phyloP scores from a whole-genome alignment of 352 stramenopile genomes.

The Phytophthora fragariae region DNA sequence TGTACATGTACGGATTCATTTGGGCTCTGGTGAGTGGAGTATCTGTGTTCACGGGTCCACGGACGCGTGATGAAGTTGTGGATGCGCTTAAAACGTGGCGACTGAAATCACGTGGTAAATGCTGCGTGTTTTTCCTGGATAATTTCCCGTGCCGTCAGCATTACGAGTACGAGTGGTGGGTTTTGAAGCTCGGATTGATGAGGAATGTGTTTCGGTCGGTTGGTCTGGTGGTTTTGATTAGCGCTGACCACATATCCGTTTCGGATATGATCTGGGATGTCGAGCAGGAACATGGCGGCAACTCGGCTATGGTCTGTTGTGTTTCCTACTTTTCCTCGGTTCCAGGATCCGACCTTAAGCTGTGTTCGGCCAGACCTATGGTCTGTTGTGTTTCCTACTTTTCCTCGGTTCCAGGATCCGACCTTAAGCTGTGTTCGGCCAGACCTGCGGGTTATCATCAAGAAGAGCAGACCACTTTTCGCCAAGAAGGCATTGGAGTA shows the following conservation, averaged over 20 bases:
- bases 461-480: constrained; percentile 1
- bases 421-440: neutral
- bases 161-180: no score
- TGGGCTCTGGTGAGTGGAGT: neutral
- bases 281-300: neutral
- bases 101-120: neutral
- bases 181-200: no score
- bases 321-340: neutral
- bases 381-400: neutral
- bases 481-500: neutral
- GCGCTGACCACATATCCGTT: neutral
- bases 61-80: neutral
- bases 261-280: neutral
- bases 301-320: neutral
- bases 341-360: neutral
- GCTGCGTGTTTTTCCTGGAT: constrained; percentile 4
- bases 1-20: constrained; percentile 2
- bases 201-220: constrained; percentile 9
- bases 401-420: neutral
- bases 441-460: neutral
- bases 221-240: neutral
- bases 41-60: neutral
- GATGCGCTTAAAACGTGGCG: neutral
- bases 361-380: neutral
- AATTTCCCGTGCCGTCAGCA: no score